phyloP scores from a whole-genome alignment of 2,329 filamentous ascomycete genomes.

The Epichloe elymi region DNA sequence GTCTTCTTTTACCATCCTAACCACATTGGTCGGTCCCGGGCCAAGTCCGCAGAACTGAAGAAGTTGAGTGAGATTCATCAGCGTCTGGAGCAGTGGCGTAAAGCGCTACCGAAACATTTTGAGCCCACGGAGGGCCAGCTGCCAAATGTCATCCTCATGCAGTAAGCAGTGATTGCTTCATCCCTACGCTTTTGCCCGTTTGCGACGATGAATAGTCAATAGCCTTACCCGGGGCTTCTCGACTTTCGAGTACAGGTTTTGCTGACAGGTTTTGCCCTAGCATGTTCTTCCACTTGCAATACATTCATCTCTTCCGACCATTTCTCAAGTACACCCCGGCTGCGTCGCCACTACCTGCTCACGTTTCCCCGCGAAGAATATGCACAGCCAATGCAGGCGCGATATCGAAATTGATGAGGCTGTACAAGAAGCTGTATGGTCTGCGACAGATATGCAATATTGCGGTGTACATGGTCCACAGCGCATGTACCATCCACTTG shows the following conservation, averaged over 20 bases:
- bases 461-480: conserved; percentile 89
- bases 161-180: conserved; percentile 48
- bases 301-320: conserved; percentile 89
- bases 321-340: conserved; percentile 82
- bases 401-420: conserved; percentile 84
- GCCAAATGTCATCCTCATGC: conserved; percentile 65
- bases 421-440: conserved; percentile 88
- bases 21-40: conserved; percentile 46
- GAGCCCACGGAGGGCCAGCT: conserved; percentile 82
- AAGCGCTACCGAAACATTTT: conserved; percentile 70
- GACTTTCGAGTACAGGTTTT: background rate
- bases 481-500: conserved; percentile 86
- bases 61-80: conserved; percentile 87
- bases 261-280: conserved; percentile 31
- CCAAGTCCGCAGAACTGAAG: conserved; percentile 77
- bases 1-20: conserved; percentile 76
- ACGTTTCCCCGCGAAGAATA: conserved; percentile 80
- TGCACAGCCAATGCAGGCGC: conserved; percentile 81
- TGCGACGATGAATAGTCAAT: no score
- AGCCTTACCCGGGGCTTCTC: background rate
- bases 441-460: conserved; percentile 92
- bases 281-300: conserved; percentile 95
- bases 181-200: no score
- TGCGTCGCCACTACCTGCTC: conserved; percentile 69
- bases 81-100: conserved; percentile 78